Base-by-base conservation (phyloP, 1,284 basidiomycete species). In the Boletellus sp. region DNA sequence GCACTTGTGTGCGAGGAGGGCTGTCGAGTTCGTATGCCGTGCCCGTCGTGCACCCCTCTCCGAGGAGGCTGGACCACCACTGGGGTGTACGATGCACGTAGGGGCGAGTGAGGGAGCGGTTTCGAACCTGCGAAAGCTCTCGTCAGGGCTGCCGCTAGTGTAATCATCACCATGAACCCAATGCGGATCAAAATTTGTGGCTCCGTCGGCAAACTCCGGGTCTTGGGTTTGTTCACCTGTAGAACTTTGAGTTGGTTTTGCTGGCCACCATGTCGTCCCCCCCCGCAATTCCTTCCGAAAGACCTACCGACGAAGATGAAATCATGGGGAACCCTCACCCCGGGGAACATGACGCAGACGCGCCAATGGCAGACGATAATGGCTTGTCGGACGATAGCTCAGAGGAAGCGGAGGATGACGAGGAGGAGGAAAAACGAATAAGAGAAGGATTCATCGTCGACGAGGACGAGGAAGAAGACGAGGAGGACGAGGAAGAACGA, bases 391-490 rank as follows among this genome's bases (percentile, higher is more conserved):
- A 89, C 62, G 90, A 92, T 70, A 91, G 87, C 65, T 90, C 87
- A 26, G 91, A 93, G 64, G 91, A 93, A 66, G 85, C 79, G 35
- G 89, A 91, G 30, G 90, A 92, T 42, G 85, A 92, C 62, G 87
- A 84, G 60, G 91, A 91, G 54, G 91, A 91, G 68, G 88, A 76
- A 62, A 76, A 79, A 54, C 74, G 79, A 54, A 80, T 93, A 47
- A 72, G 84, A 50, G 86, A 91, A 51, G 90, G 86, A 0, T 93
- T 93, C 61, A 93, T 93, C 63, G 90, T 91, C 7, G 89, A 91
- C 58, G 90, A 93, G 60, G 89, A 89, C 21, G 89, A 91, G 3
- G 75, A 79, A 0, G 85, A 85, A 3, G 83, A 83, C 1, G 81
- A 82, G 1, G 77, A 75, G 7, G 81, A 82, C 15, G 83, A 81